Conservation (phyloP, 108 stramenopile genomes). For the Conticribra guillardii region DNA sequence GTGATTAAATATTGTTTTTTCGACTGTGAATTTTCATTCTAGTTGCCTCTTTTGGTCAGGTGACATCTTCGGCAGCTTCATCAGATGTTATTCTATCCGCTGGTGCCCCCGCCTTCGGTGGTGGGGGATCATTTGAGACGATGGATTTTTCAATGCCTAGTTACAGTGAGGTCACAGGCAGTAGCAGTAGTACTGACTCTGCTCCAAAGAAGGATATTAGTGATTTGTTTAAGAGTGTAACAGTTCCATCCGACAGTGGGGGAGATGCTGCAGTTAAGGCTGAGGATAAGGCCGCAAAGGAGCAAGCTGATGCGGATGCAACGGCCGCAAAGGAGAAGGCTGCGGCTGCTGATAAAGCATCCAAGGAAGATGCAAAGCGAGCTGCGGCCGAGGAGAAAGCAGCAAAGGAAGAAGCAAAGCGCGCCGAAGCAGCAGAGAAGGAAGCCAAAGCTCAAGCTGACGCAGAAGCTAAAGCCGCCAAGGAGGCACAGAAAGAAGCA, state of each 20-base stretch:
- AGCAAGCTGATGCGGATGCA: slow-evolving; percentile 18
- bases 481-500: slow-evolving; percentile 51
- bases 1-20: neutral
- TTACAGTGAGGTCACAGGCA: slow-evolving; percentile 48
- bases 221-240: slow-evolving; percentile 43
- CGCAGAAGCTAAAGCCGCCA: slow-evolving; percentile 52
- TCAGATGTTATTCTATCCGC: slow-evolving; percentile 32
- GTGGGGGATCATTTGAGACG: slow-evolving; percentile 54
- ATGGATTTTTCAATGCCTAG: slow-evolving; percentile 84
- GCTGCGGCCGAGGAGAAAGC: slow-evolving; percentile 45
- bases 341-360: slow-evolving; percentile 37
- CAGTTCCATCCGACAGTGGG: slow-evolving; percentile 21
- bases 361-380: slow-evolving; percentile 53
- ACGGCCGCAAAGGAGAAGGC: slow-evolving; percentile 36
- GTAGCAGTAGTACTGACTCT: slow-evolving; percentile 10
- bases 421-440: slow-evolving; percentile 41
- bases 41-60: slow-evolving; percentile 1
- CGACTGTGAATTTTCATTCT: neutral
- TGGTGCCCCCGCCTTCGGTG: slow-evolving; percentile 49
- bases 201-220: slow-evolving; percentile 41
- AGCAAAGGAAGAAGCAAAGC: slow-evolving; percentile 45
- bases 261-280: too few relatives aligned
- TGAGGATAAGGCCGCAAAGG: slow-evolving; percentile 29
- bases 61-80: slow-evolving; percentile 10
- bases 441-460: slow-evolving; percentile 53